Conservation (phyloP, 441 rosid genomes). For the Sinapis alba region DNA sequence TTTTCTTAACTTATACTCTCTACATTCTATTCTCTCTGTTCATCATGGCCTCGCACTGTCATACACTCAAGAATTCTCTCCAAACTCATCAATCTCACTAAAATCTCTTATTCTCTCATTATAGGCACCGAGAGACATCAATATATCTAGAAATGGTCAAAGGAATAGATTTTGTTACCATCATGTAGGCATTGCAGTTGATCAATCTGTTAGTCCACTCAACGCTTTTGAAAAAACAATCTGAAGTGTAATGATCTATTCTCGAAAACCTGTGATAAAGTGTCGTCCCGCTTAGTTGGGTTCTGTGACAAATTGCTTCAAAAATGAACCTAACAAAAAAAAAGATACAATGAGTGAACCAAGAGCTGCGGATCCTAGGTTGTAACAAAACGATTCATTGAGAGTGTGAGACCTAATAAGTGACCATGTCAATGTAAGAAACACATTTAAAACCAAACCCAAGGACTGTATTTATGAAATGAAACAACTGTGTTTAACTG, state of each 20-base stretch:
- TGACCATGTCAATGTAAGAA: neutral
- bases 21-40: no score
- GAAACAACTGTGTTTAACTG: no score
- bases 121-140: conserved; percentile 8
- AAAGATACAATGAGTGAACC: conserved; percentile 85
- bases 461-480: neutral
- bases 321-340: conserved; percentile 89
- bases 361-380: conserved; percentile 91
- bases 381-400: conserved; percentile 58
- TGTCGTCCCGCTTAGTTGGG: conserved; percentile 55
- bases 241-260: conserved; percentile 57
- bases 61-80: no score
- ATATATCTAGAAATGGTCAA: neutral
- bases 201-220: conserved; percentile 84
- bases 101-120: no score
- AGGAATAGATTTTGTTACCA: conserved; percentile 53
- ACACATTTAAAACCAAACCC: neutral
- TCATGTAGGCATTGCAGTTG: conserved; percentile 89
- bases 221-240: conserved; percentile 55
- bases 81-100: no score
- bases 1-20: no score
- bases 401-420: conserved; percentile 14
- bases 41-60: no score
- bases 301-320: conserved; percentile 74
- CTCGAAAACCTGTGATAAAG: conserved; percentile 72